A percentile compares a stretch with the other conserved stretches of the same genome.
Evolutionary conservation across 768 basidiomycete genomes (phyloP).

Genomic region (Suillus paluster): DNA sequence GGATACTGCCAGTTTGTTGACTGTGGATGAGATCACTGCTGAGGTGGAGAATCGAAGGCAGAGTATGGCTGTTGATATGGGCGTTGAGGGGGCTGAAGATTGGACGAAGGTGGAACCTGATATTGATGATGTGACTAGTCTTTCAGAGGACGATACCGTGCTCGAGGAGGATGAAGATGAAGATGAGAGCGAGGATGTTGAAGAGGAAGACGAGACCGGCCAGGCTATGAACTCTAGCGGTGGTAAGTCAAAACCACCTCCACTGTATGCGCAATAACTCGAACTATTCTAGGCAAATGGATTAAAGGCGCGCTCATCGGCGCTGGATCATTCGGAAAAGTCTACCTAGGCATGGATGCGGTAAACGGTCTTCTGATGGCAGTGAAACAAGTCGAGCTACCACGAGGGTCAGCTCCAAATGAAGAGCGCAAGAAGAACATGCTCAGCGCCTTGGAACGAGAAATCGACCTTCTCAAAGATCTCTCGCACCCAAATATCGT

Average conservation of each 20-base stretch:
- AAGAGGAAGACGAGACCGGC: conserved; percentile 54
- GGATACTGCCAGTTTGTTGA: conserved; percentile 90
- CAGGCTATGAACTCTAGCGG: conserved; percentile 60
- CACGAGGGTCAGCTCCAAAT: conserved; percentile 80
- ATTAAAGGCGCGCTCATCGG: conserved; percentile 96
- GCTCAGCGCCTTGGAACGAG: conserved; percentile 89
- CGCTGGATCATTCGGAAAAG: conserved; percentile 93
- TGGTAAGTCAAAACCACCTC: conserved; percentile 37
- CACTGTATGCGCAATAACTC: conserved; percentile 11
- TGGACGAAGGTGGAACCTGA: conserved; percentile 73
- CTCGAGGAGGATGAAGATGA: conserved; percentile 54
- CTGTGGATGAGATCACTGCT: conserved; percentile 97
- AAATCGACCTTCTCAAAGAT: conserved; percentile 92
- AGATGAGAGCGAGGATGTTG: conserved; percentile 44
- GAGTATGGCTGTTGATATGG: conserved; percentile 49
- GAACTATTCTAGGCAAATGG: conserved; percentile 73
- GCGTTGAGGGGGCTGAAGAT: conserved; percentile 60
- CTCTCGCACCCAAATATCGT: conserved; percentile 96
- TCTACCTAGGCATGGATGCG: conserved; percentile 95
- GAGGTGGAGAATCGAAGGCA: conserved; percentile 78
- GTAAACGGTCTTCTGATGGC: conserved; percentile 92
- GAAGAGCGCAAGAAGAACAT: conserved; percentile 94
- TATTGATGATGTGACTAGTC: conserved; percentile 52
- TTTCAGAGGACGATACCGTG: conserved; percentile 49
- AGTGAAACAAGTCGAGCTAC: conserved; percentile 95